Evolutionary conservation across 1,284 basidiomycete species (phyloP).

Genomic region (Puccinia brachypodii): DNA sequence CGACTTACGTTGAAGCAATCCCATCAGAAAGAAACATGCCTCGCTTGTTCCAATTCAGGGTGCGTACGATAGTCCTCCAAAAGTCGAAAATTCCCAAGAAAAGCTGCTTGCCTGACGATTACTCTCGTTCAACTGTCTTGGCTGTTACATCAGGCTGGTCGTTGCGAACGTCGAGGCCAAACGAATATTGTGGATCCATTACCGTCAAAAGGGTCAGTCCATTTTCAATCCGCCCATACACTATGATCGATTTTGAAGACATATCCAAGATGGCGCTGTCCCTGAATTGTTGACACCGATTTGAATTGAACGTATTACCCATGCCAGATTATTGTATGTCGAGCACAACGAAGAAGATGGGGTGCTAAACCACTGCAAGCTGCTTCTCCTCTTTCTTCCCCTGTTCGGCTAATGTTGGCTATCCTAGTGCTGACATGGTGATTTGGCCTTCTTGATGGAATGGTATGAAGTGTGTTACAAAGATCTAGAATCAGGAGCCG

Average conservation of each 20-base stretch:
- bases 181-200: conserved; percentile 53
- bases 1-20: background rate
- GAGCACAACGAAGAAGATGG: conserved; percentile 52
- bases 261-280: background rate
- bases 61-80: background rate
- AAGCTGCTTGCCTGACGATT: background rate
- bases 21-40: conserved; percentile 44
- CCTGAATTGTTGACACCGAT: background rate
- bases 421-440: background rate
- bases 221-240: background rate
- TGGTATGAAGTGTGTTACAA: conserved; percentile 52
- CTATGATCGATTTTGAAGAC: background rate
- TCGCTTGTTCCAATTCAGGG: conserved; percentile 51
- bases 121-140: background rate
- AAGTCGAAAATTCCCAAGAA: background rate
- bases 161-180: conserved; percentile 51
- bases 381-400: background rate
- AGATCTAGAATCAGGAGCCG: conserved; percentile 51
- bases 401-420: background rate
- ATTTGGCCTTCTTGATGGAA: background rate
- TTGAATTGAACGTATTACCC: no score
- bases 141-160: conserved; percentile 50
- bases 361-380: conserved; percentile 53
- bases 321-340: conserved; percentile 31
- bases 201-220: conserved; percentile 52